phyloP scores from a whole-genome alignment of 495 filamentous ascomycete genomes.

The Thermothielavioides terrestris region DNA sequence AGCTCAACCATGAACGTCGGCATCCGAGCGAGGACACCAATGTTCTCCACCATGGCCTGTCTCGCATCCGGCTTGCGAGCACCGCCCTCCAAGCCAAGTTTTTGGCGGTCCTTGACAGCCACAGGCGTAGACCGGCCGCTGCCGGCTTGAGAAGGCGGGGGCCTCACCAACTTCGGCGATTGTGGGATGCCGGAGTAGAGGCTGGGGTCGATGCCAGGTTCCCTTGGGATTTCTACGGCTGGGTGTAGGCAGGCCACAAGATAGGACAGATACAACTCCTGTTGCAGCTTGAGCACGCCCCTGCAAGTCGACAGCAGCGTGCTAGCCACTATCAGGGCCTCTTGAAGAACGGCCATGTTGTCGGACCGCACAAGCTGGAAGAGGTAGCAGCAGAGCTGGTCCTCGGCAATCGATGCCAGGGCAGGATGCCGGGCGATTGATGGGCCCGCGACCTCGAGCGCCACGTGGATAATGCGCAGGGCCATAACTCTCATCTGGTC shows the following conservation, averaged over 20 bases:
- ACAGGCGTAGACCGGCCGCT: constrained; percentile 90
- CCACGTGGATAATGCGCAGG: constrained; percentile 92
- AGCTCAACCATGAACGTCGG: constrained; percentile 91
- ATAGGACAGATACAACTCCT: constrained; percentile 94
- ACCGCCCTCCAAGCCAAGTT: constrained; percentile 87
- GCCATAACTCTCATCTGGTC: constrained; percentile 97
- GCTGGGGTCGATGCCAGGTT: constrained; percentile 80
- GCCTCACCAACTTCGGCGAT: constrained; percentile 76
- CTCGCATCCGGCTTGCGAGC: constrained; percentile 84
- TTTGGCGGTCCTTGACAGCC: constrained; percentile 85
- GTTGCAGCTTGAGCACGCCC: constrained; percentile 88
- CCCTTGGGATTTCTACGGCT: constrained; percentile 79
- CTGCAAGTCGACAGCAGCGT: constrained; percentile 87
- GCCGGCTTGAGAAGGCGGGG: constrained; percentile 61
- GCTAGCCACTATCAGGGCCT: constrained; percentile 82
- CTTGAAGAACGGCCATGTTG: constrained; percentile 85
- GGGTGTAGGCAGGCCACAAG: constrained; percentile 90
- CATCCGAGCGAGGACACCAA: constrained; percentile 83
- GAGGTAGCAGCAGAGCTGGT: constrained; percentile 87
- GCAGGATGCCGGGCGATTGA: constrained; percentile 92
- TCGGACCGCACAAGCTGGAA: constrained; percentile 97
- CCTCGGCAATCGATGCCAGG: constrained; percentile 78
- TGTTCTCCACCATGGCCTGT: constrained; percentile 97
- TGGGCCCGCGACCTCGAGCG: constrained; percentile 90
- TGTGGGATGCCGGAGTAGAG: constrained; percentile 93